Evolutionary conservation across 1,284 basidiomycete genomes (phyloP), one percentile per base, ranked within the genome.

Genomic region (Ustilago sp.): DNA sequence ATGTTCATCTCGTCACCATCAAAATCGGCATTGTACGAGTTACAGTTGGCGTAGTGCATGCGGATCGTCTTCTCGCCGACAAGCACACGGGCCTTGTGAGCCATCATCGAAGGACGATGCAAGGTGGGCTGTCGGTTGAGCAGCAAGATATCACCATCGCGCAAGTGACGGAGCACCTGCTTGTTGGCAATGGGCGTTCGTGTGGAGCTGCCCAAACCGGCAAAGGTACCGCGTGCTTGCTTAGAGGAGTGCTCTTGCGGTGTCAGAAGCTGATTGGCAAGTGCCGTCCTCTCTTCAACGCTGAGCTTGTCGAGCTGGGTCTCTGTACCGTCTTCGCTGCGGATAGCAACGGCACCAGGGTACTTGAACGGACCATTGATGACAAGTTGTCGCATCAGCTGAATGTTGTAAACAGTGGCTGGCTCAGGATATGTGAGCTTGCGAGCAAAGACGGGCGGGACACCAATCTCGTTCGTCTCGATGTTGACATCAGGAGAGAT

Each of bases 51-150:
- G 85, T 99, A 99, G 88, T 99, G 97, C 96, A 99, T 98, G 36
- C 97, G 91, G 86, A 99, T 99, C 1, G 97, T 99, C 89, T 98
- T 98, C 88, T 99, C 97, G 54, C 96, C 97, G 70, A 92, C 90
- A 73, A 99, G 87, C 17, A 99, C 93, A 74, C 92, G 92, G 31
- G 96, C 97, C 80, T 91, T 93, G 87, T 99, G 97, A 11, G 92
- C 93, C 97, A 99, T 99, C 96, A 99, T 99, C 89, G 93, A 95
- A n/a, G 97, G 96, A 87, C 99, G 99, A 87, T 99, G 97, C 68
- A 99, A 89, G 1, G 97, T 99, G 9, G 97, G 97, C 89, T 99
- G 97, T 74, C 97, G 93, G 86, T 99, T 99, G 62, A 99, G 89
- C 80, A 99, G 93, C 72, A 99, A 88, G 68, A 98, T 93, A 86